Evolutionary conservation across 78 protist genomes (phyloP).

Genomic region (Chrysochromulina tobinii): DNA sequence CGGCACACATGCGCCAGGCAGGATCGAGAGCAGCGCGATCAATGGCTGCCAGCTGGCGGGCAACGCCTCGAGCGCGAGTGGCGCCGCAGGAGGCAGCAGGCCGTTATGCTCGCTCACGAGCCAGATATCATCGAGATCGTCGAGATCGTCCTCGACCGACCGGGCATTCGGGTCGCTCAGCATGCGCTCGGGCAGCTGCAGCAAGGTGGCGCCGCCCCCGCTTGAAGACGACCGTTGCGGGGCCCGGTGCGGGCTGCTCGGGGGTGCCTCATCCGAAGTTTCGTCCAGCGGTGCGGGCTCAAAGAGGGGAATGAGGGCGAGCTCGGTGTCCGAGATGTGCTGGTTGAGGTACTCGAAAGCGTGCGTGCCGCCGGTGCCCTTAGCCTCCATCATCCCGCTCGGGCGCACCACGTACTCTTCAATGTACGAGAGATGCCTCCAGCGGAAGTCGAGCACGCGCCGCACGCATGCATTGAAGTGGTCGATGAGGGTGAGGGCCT

Average conservation of each 20-base stretch:
- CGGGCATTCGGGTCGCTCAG: too few species aligned
- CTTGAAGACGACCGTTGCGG: too few species aligned
- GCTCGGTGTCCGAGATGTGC: constrained; percentile 26
- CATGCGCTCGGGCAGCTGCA: too few species aligned
- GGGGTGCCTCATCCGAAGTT: too few species aligned
- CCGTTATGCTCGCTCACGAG: not conserved
- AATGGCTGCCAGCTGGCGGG: not conserved
- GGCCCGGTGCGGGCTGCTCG: too few species aligned
- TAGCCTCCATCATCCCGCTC: not conserved
- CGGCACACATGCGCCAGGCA: constrained; percentile 21
- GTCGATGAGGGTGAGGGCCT: not conserved
- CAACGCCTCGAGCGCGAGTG: not conserved
- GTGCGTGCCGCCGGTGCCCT: constrained; percentile 20
- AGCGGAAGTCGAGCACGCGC: constrained; percentile 23
- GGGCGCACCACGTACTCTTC: not conserved
- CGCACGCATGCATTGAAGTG: constrained; percentile 5
- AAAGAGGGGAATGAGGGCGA: not conserved
- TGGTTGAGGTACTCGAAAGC: not conserved
- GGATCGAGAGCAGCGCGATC: not conserved
- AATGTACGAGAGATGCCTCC: constrained; percentile 1
- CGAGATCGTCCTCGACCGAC: too few species aligned
- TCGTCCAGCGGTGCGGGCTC: not conserved
- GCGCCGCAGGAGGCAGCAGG: not conserved
- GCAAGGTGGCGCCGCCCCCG: too few species aligned
- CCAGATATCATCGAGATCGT: not conserved